Conservation (phyloP, 2,329 filamentous ascomycete species). For the Fusarium floridanum region DNA sequence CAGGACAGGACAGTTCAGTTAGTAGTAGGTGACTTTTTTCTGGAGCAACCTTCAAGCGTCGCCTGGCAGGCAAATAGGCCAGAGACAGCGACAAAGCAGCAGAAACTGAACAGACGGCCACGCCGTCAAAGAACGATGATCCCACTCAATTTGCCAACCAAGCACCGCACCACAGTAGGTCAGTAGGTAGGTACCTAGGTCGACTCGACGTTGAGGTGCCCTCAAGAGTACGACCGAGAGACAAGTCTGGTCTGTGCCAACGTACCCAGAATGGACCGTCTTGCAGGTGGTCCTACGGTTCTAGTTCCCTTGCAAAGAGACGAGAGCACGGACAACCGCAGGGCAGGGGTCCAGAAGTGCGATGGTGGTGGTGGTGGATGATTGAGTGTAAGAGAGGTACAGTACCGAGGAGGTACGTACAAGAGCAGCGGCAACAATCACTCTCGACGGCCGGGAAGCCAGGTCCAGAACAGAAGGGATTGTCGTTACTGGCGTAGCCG, state of each 20-base stretch:
- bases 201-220: conserved; percentile 16
- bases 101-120: conserved; percentile 19
- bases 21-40: conserved; percentile 6
- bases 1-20: background rate
- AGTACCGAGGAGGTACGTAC: background rate
- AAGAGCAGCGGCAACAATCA: background rate
- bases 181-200: conserved; percentile 6
- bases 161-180: conserved; percentile 10
- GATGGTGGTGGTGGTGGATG: background rate
- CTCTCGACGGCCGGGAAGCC: conserved; percentile 17
- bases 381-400: conserved; percentile 4
- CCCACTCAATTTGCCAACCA: conserved; percentile 32
- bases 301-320: conserved; percentile 32
- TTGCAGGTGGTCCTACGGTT: conserved; percentile 23
- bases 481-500: conserved; percentile 10
- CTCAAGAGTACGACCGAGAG: conserved; percentile 21
- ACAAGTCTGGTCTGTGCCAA: conserved; percentile 34
- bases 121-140: conserved; percentile 21
- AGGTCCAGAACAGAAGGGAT: conserved; percentile 35
- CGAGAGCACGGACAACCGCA: conserved; percentile 37
- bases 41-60: conserved; percentile 11
- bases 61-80: conserved; percentile 19
- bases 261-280: conserved; percentile 25
- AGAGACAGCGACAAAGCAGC: conserved; percentile 8
- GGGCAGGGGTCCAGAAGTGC: conserved; percentile 27